Evolutionary conservation across 257 asterid genomes (phyloP), one percentile per base, ranked within the genome.

Genomic region (Dorcoceras hygrometricum): DNA sequence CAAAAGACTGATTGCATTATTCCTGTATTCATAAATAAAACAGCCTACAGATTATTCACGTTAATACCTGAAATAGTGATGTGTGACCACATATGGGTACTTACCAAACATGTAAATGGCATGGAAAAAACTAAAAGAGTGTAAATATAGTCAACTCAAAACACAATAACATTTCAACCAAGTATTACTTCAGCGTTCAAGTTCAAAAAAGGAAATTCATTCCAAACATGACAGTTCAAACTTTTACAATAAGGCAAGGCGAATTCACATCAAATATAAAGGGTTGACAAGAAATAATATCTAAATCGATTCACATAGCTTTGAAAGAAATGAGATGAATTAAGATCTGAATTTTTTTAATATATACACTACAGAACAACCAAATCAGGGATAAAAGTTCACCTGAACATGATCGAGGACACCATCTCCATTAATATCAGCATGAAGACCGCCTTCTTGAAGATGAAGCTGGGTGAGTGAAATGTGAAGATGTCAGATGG

Each of bases 341-440:
- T 51, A 63, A 31, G 59, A 59, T 48, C 39, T 25, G 11, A 54
- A 25, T 39, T 29, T n/a, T 27, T 7, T 34, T 22, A 18, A 60
- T 19, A 46, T n/a, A 29, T 50, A 56, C 7, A 14, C 63, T 51
- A 11, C 27, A 68, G 48, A 32, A 39, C 39, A 28, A 8, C 20
- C 53, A 57, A 70, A 51, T 32, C 4, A 12, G 57, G 55, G 23
- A 59, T 26, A 48, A 28, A 32, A 50, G 63, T 54, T 76, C 75
- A 90, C 99, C 97, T 94, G 99, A 71, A 94, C 97, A 84, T 94
- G 99, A 78, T 94, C 99, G 55, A 94, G 79, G 74, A 94, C 99
- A 29, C 97, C 97, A 71, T 90, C 99, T 50, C 99, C 97, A 78
- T 94, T 94, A 64, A 94, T 80, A 82, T 94, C 97, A 71, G 96